Evolutionary conservation across 495 filamentous ascomycete genomes (phyloP), one percentile per base, ranked within the genome.

Genomic region (Aeminium ludgeri): DNA sequence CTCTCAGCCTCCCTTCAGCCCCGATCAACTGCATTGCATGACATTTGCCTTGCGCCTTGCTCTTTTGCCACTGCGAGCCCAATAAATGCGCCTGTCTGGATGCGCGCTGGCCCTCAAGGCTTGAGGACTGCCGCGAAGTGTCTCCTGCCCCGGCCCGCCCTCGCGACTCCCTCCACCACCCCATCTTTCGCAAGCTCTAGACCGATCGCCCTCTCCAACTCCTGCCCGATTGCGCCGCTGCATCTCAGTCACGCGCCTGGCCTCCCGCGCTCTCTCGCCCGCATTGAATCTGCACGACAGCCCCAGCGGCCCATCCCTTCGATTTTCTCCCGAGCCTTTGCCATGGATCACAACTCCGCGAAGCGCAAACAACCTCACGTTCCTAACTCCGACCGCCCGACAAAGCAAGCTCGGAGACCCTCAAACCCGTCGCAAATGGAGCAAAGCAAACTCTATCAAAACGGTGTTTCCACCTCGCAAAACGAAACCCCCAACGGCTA

Each of bases 301-400:
- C 4, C 16, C 4, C 23, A 3, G 4, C 23, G 23, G 8, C 23
- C 3, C 4, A 25, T 25, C 23, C 23, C 17, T 15, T 10, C 27
- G 8, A 11, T 15, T 6, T 17, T 25, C 34, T 13, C 30, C 5
- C 16, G 10, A 39, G 15, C 31, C n/a, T 40, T 38, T 31, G 34
- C 29, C 36, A 76, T 75, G 72, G 67, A 71, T 51, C 53, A 38
- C 12, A 31, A 38, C 11, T 33, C 47, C 40, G 56, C 63, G 20
- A 80, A 80, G 56, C 71, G 75, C 46, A 80, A 78, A 59, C 69
- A 70, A 51, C 72, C 71, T 34, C 23, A 25, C 23, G 23, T 25
- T 8, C 56, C 69, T 29, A 54, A 66, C 39, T 53, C 59, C 20
- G 42, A 45, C n/a, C 48, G 48, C 11, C 48, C 48, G 12, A 27